Evolutionary conservation across 202 grass and related monocot genomes (phyloP), one percentile per base, ranked within the genome.

Genomic region (Digitaria exilis): DNA sequence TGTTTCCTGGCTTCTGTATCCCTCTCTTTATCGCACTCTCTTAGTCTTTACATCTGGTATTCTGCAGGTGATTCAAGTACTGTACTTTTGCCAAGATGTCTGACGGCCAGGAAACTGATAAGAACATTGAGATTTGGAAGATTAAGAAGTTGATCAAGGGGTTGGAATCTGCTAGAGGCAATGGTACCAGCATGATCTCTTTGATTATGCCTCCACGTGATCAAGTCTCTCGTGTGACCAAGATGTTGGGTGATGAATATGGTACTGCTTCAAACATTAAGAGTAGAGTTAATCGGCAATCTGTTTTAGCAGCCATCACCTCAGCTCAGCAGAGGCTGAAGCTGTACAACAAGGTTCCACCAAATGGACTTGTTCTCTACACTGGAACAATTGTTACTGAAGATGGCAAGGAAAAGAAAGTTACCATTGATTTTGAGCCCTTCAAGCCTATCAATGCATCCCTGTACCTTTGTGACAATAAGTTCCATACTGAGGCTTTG

Each of bases 81-180:
- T 44, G 1, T 45, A 39, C 16, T 84, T 90, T 72, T 86, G 30
- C 44, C 71, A 86, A 86, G 78, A 97, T 93, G 94, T 85, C 91
- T 70, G 94, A 97, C 29, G 62, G 83, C 66, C 86, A 93, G 24
- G 90, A 96, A 83, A 96, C 88, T 18, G 93, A 96, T 71, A 91
- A 93, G 84, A 96, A 96, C 16, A 96, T 96, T 73, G 90, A 96
- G 81, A 96, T 96, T 61, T 96, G 94, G 94, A 96, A 96, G 84
- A 93, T 96, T 24, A 96, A 96, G 39, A 96, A 93, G 68, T 70
- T 96, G 77, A 96, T 96, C 58, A 93, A 96, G 88, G 90, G 69
- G 44, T 70, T 93, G 21, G 94, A 93, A 54, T 89, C 94, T 85
- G 90, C 94, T 67, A 86, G 94, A 69, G 88, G 94, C 32, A 91